Evolutionary conservation across 805 yeast species (phyloP), one percentile per base, ranked within the genome.

Genomic region (Wickerhamia fluorescens): DNA sequence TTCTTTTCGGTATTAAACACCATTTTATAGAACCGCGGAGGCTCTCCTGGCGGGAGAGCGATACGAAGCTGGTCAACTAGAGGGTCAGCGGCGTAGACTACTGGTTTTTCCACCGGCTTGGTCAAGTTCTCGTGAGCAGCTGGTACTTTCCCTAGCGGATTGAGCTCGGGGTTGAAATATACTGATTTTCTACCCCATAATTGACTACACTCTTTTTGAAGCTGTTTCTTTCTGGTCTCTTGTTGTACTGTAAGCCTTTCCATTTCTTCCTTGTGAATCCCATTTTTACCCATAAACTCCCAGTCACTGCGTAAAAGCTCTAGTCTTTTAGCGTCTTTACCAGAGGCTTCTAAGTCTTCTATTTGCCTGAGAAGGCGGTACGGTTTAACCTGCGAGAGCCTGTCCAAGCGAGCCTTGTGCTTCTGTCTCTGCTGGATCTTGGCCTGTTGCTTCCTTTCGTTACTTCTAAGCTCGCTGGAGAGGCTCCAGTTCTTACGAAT

Each of bases 111-210:
- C 17, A 62, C 34, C 10, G 66, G 65, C 20, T 53, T 53, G 2
- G 60, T 52, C 4, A 53, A 20, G 28, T 58, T 60, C 32, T 37
- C 18, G 33, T 50, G 24, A 1, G 12, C 14, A 20, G 29, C 16
- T 5, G 82, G 81, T 1, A 76, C 71, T 27, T 44, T 51, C 0
- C 86, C 86, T 4, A 65, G 43, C 2, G 79, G 76, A 35, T 78
- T 78, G 57, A 80, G 66, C 36, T 78, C 83, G 4, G 78, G 75
- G 40, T 78, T 79, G 49, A 72, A 76, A 44, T 70, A 78, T 2
- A 75, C 58, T 6, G 83, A 75, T 21, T 61, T 52, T 16, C 40
- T 43, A 2, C 76, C 78, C 41, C 71, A 51, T 6, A 58, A 51
- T 28, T 44, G 58, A 36, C 34, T 41, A n/a, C 31, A 36, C 25